Base-by-base conservation (phyloP, 345 rosid genomes). In the Citrus trifoliata region DNA sequence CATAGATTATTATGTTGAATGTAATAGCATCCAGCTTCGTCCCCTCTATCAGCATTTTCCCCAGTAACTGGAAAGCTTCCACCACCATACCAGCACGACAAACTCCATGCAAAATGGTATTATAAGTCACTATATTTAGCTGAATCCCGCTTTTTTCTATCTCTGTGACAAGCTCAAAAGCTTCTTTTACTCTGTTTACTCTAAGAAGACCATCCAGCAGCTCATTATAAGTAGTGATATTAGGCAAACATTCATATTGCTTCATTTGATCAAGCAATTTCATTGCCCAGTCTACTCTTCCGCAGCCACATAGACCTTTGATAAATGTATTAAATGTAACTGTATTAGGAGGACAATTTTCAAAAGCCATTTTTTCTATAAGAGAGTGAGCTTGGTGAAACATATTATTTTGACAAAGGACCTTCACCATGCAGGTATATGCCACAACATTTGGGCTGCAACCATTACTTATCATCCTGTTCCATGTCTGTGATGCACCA, bases 371-470 rank as follows among this genome's bases (percentile, higher is more conserved):
- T 38, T 84, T 88, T 63, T 90, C 86, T 62, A 92, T 81, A 40
- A 93, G 91, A 84, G 78, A 83, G 56, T 82, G 86, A 80, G 93
- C 98, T 83, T 88, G 87, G 83, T 81, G 79, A 69, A 92, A 92
- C 92, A 92, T 80, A 42, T 71, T 83, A 76, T 86, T 90, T 76
- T 81, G 80, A 76, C 98, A 95, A 74, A 93, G 93, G 60, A 84
- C 89, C 78, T 88, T 86, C 64, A 95, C 90, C 98, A 95, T 93
- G 85, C 91, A 86, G 30, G 97, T 93, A 80, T 93, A 93, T n/a
- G 86, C 89, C 53, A 92, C 93, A 76, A 88, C 90, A 73, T 93
- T 93, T 40, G 97, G 98, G 79, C 21, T 78, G 82, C 93, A 91
- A 73, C 97, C 90, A 73, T 64, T 76, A 10, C 81, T 72, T 70